Percentiles rank a stretch among this genome's conserved stretches.
These are phyloP conservation scores for Candida awuae DNA, from an alignment of 805 yeast species.

Conservation along the genomic window DNA sequence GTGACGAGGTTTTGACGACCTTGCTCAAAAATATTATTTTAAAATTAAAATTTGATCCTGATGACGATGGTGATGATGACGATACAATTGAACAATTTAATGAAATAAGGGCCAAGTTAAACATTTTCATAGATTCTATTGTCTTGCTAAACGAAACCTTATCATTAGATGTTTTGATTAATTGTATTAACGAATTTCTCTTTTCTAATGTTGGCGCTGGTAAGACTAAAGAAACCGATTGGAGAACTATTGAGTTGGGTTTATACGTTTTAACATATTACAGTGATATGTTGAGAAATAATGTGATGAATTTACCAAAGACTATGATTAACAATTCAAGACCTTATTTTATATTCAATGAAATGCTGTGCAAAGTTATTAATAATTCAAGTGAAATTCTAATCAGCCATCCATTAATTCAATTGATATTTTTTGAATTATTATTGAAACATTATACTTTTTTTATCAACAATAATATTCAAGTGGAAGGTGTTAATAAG, in stretches of 20 bases:
- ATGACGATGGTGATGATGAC: constrained; percentile 48
- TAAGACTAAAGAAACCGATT: constrained; percentile 30
- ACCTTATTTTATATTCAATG: constrained; percentile 55
- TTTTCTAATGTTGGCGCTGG: constrained; percentile 14
- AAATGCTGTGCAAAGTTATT: constrained; percentile 44
- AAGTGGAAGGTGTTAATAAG: constrained; percentile 34
- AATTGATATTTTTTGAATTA: constrained; percentile 74
- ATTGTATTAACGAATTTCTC: constrained; percentile 42
- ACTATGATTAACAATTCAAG: constrained; percentile 56
- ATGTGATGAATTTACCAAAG: constrained; percentile 63
- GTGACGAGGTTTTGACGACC: constrained; percentile 47
- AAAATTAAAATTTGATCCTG: constrained; percentile 75
- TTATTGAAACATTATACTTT: constrained; percentile 71
- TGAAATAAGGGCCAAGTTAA: constrained; percentile 69
- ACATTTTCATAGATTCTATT: constrained; percentile 78
- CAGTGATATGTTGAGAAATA: constrained; percentile 73
- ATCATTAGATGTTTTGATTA: constrained; percentile 29
- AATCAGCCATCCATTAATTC: constrained; percentile 74
- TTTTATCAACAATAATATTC: constrained; percentile 37
- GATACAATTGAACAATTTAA: constrained; percentile 70
- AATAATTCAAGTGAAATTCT: constrained; percentile 31
- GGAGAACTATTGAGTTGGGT: constrained; percentile 86
- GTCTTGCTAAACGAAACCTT: constrained; percentile 35
- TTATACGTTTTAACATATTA: constrained; percentile 71
- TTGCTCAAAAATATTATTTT: constrained; percentile 61